Evolutionary conservation across 164 flowering plant genomes (phyloP), one percentile per base, ranked within the genome.

Genomic region (Akebia trifoliata): DNA sequence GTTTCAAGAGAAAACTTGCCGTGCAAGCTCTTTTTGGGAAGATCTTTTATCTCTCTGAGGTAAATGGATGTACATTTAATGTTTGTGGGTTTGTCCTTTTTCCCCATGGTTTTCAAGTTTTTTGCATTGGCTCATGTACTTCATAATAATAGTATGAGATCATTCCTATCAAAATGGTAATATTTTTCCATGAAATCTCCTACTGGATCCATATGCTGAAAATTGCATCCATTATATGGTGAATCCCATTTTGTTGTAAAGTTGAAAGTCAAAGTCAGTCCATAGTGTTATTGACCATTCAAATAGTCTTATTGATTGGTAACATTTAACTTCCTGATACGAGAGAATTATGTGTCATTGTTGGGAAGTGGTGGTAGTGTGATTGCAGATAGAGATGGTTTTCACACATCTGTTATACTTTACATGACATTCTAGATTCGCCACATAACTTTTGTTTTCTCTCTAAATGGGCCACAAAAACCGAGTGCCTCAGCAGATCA

Each of bases 11-110:
- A 69, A 93, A 93, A 73, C 82, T 86, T 58, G 99, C 97, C 38
- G 95, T 93, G 39, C 87, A 90, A 71, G 61, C 89, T 26, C 90
- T 93, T 39, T 93, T 90, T 67, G 95, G 97, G 42, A 90, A 90
- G 75, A 67, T 93, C 35, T 79, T 77, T 62, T 93, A 90, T 76
- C 71, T 93, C 2, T 81, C 99, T 49, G 96, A 87, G 90, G 97
- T 90, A 68, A 69, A 72, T 63, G 22, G 50, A 20, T 15, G 18
- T 24, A n/a, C 34, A 25, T 52, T 10, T n/a, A 8, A 9, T 30
- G 17, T 50, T 50, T 31, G 20, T 18, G 26, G 15, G 14, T 12
- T 12, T 31, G 32, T 46, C 30, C 22, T n/a, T 46, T 43, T 14
- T 49, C 18, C n/a, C 9, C 43, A 34, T 20, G 17, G 30, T 12